Evolutionary conservation across 352 stramenopile genomes (phyloP).

Genomic region (Phytopythium kandeliae): DNA sequence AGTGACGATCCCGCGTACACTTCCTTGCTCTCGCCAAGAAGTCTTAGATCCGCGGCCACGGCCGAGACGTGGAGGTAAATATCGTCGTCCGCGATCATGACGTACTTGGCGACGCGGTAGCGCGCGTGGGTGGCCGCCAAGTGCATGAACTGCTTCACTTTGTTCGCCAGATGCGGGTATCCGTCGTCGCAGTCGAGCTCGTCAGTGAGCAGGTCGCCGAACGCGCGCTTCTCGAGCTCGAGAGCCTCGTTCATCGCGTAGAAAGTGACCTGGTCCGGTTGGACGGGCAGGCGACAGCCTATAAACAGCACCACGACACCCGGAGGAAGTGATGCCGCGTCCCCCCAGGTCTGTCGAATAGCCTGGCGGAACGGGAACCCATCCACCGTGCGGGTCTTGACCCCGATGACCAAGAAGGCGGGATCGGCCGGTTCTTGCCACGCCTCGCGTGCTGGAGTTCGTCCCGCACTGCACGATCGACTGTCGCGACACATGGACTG

Average conservation of each 20-base stretch:
- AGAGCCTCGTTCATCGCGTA: no score
- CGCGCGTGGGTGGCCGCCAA: conserved; percentile 12
- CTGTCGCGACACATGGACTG: background rate
- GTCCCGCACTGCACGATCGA: background rate
- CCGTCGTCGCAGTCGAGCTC: conserved; percentile 46
- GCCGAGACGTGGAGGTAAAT: conserved; percentile 39
- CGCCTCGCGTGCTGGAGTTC: background rate
- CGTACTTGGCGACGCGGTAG: conserved; percentile 21
- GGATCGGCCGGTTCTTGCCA: conserved; percentile 7
- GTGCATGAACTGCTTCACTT: conserved; percentile 54
- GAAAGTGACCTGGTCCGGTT: no score
- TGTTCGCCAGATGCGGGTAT: conserved; percentile 42
- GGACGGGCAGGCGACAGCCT: conserved; percentile 14
- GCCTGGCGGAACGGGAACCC: conserved; percentile 30
- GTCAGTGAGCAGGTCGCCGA: conserved; percentile 38
- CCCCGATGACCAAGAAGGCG: conserved; percentile 24
- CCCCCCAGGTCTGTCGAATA: conserved; percentile 36
- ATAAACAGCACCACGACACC: conserved; percentile 22
- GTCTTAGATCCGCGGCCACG: conserved; percentile 8
- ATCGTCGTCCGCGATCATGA: conserved; percentile 57
- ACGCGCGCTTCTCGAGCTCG: conserved; percentile 23
- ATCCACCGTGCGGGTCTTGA: conserved; percentile 32
- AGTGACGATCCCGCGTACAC: conserved; percentile 19
- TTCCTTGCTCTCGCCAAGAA: conserved; percentile 15
- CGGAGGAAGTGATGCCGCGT: conserved; percentile 5